Base-by-base conservation (phyloP, 129 eudicot species). In the Centella asiatica region DNA sequence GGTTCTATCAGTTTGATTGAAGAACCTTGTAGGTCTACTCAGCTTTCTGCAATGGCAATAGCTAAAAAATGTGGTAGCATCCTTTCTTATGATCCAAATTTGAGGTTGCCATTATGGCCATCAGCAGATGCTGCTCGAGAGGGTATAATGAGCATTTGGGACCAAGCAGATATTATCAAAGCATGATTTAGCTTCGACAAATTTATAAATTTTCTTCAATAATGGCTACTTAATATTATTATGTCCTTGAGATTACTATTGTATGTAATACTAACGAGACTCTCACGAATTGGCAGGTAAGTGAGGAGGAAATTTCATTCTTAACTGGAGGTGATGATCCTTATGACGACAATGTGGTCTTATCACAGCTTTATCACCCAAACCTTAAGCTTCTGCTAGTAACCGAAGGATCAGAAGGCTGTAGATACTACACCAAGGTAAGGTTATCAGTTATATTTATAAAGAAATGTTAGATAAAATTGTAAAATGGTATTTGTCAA, bases 381-480 rank as follows among this genome's bases (percentile, higher is more conserved):
- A 84, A 88, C 70, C 75, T 84, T 40, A 71, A 79, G 66, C 86
- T 88, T 40, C 58, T 88, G 63, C 79, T 88, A 56, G 83, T 88
- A 65, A 77, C 86, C 52, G 94, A 84, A 77, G 94, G 94, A 59
- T 64, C 79, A 23, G 31, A 68, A 32, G 96, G 96, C 46, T 88
- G 96, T 75, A 66, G 93, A 81, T 88, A 88, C 51, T 88, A 78
- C 76, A 84, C 89, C 3, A 74, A 79, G 93, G 96, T 73, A 80
- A 47, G 61, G 7, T 49, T 61, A 52, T 67, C 51, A 8, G 44
- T 46, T 63, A 44, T 42, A 44, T 15, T 42, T n/a, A 26, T 39
- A 12, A 40, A 1, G 27, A n/a, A 33, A 20, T 34, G 7, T 23
- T 4, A 49, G 24, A 50, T 20, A 14, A 13, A 19, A 19, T 4